Evolutionary conservation across 257 asterid genomes (phyloP).

Genomic region (Verbena officinalis): DNA sequence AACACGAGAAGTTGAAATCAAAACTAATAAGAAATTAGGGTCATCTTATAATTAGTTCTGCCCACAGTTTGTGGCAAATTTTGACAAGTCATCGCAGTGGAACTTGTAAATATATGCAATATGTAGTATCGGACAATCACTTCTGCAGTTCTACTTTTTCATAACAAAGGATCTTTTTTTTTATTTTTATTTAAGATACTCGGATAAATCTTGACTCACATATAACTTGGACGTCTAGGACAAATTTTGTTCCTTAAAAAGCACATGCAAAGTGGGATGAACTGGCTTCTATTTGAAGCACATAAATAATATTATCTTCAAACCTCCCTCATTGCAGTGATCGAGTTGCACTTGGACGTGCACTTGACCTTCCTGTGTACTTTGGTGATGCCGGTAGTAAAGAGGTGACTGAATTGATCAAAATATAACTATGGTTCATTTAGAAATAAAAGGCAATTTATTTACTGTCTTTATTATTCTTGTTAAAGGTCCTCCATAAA

Average conservation of each 20-base stretch:
- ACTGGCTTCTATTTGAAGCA: background rate
- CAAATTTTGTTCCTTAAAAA: background rate
- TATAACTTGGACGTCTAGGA: background rate
- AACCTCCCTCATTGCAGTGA: conserved; percentile 49
- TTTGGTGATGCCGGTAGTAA: conserved; percentile 88
- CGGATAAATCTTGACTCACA: background rate
- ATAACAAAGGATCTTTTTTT: background rate
- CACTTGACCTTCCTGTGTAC: conserved; percentile 87
- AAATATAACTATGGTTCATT: conserved; percentile 16
- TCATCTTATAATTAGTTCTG: background rate
- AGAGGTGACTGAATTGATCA: conserved; percentile 48
- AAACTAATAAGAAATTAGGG: background rate
- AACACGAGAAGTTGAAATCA: background rate
- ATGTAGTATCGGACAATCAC: background rate
- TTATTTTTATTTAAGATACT: background rate
- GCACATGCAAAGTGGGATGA: background rate
- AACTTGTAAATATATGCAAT: no score
- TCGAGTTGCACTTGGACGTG: conserved; percentile 81
- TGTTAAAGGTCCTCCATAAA: conserved; percentile 74
- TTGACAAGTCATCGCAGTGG: background rate
- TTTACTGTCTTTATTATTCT: conserved; percentile 22
- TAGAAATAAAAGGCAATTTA: conserved; percentile 2
- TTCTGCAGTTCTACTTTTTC: background rate
- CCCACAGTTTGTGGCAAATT: background rate
- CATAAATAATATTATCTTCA: conserved; percentile 11